A percentile compares a stretch with the other conserved stretches of the same genome.
These are phyloP conservation scores for Entrophospora sp. DNA, from an alignment of 192 early-diverging fungal genomes.

Conservation along the genomic window DNA sequence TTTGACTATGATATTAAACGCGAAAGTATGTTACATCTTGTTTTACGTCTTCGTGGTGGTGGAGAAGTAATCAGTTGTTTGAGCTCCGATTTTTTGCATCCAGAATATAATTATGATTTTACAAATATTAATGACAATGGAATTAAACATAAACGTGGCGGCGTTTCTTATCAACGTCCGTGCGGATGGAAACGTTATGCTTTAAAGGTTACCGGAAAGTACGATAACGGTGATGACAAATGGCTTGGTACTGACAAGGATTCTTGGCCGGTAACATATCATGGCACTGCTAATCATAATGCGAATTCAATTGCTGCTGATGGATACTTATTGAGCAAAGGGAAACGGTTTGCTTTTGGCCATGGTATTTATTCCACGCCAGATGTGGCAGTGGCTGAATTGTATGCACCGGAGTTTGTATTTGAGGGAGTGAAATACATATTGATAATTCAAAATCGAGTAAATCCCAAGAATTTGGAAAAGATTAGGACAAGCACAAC, in stretches of 20 bases:
- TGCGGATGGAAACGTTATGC: constrained; percentile 12
- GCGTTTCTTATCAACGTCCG: not conserved
- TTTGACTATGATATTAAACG: constrained; percentile 66
- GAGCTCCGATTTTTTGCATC: not conserved
- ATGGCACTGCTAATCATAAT: constrained; percentile 16
- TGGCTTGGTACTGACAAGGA: not conserved
- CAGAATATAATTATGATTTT: constrained; percentile 8
- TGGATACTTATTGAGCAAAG: not conserved
- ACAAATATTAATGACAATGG: constrained; percentile 1
- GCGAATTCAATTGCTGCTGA: constrained; percentile 2
- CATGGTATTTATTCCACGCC: constrained; percentile 13
- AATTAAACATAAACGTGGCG: not conserved
- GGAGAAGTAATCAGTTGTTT: not conserved
- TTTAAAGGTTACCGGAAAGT: constrained; percentile 3
- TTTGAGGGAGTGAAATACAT: not conserved
- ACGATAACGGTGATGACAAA: not conserved
- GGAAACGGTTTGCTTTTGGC: not conserved
- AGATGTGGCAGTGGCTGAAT: not conserved
- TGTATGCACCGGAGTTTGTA: not conserved
- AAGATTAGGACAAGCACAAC: not conserved
- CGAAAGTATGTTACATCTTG: constrained; percentile 56
- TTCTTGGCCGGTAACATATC: constrained; percentile 11
- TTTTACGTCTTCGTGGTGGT: constrained; percentile 60
- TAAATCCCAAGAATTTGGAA: not conserved
- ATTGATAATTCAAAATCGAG: constrained; percentile 4